Percentiles rank a stretch among this genome's conserved stretches.
Conservation (phyloP, 163 green algal species). For the Scenedesmus sp. region DNA sequence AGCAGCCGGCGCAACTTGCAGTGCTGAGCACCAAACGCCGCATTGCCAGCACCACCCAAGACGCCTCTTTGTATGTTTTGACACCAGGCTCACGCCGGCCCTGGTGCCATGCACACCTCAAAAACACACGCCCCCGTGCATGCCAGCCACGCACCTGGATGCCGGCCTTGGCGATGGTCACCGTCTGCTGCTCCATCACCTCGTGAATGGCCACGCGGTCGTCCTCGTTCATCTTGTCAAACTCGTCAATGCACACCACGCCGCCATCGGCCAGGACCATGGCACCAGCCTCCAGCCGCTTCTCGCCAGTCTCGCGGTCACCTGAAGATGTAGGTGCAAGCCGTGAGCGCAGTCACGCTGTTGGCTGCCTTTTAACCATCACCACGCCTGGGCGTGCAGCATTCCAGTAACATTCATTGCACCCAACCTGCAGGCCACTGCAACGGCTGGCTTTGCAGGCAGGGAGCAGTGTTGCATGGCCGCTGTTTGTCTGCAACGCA, state of each 20-base stretch:
- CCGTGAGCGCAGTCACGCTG: too few species aligned
- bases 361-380: too few species aligned
- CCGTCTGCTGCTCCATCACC: constrained; percentile 98
- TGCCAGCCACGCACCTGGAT: constrained; percentile 81
- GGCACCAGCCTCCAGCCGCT: constrained; percentile 96
- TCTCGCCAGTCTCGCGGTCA: constrained; percentile 83
- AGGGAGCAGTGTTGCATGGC: background rate
- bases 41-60: too few species aligned
- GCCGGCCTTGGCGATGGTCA: constrained; percentile 99
- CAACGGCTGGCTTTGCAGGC: too few species aligned
- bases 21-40: too few species aligned
- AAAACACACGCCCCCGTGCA: constrained; percentile 32
- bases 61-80: too few species aligned
- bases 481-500: background rate
- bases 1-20: too few species aligned
- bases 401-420: too few species aligned
- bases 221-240: constrained; percentile 99
- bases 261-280: constrained; percentile 99
- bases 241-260: constrained; percentile 99
- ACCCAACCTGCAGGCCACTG: too few species aligned
- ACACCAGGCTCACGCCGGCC: too few species aligned
- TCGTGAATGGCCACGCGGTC: constrained; percentile 99
- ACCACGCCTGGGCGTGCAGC: too few species aligned
- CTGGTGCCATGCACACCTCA: too few species aligned
- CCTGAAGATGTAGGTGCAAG: background rate